Base-by-base conservation (phyloP, 2,329 filamentous ascomycete species). In the Aureobasidium leucospermi region DNA sequence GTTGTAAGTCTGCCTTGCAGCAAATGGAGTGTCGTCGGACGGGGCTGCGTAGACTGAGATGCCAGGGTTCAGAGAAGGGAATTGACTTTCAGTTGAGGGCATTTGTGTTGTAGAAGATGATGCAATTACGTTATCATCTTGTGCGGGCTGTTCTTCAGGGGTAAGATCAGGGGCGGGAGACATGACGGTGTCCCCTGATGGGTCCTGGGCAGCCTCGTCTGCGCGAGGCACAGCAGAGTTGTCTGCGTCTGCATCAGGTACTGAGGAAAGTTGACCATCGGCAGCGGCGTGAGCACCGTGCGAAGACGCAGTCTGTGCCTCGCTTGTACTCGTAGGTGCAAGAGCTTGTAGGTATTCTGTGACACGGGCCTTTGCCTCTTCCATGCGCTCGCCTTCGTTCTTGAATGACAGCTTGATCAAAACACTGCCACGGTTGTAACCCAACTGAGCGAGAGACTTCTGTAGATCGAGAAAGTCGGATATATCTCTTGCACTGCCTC, bases 291-390 rank as follows among this genome's bases (percentile, higher is more conserved):
- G 67, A 36, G 65, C 70, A 68, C 62, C 68, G 47, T 60, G 68
- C 52, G 53, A 65, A 66, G 61, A 65, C 19, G 69, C 63, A 63
- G 10, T 48, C 10, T 67, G 69, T 34, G 48, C 62, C 36, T 45
- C 41, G 16, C 19, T 61, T 52, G 23, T 11, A 96, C 38, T 46
- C 58, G 61, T 58, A 55, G 64, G 64, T 7, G 61, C 52, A 53
- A 65, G 28, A 55, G 60, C 43, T 59, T 75, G 70, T 34, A 72
- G 67, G 68, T 88, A 91, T 64, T 84, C 78, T 23, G 82, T 81
- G 63, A 97, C 96, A 68, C 93, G 82, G 48, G 79, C 76, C 85
- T 96, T 90, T 9, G 93, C 93, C 63, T 93, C 88, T 65, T 90
- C 89, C 31, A 97, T 75, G 2, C 91, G 91, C 70, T 84, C 84